These are phyloP conservation scores for Candida suzukii DNA, from an alignment of 805 yeast genomes.

Conservation along the genomic window DNA sequence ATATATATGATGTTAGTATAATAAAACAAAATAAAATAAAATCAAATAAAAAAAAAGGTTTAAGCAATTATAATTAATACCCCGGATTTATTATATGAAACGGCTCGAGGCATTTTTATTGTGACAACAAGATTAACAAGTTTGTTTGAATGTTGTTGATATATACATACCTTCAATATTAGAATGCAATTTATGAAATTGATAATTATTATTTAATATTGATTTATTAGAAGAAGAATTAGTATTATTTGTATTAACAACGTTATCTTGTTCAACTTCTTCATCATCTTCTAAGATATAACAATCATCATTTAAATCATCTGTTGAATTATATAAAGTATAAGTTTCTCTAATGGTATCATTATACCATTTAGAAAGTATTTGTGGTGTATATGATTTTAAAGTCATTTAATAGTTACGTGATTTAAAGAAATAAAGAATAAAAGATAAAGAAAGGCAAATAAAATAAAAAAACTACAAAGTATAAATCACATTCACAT, in stretches of 20 bases:
- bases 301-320: not conserved
- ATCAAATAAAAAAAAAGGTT: not conserved
- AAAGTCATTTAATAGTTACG: not conserved
- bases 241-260: not conserved
- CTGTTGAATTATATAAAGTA: not conserved
- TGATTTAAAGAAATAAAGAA: no score
- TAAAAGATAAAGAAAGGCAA: no score
- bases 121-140: not conserved
- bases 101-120: not conserved
- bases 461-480: no score
- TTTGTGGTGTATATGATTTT: not conserved
- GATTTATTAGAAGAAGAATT: not conserved
- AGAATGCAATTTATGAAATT: not conserved
- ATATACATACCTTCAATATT: not conserved
- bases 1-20: not conserved
- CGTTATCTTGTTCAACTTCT: not conserved
- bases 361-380: not conserved
- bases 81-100: not conserved
- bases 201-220: not conserved
- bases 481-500: no score
- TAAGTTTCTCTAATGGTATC: not conserved
- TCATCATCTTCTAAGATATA: not conserved
- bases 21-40: no score
- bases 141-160: not conserved
- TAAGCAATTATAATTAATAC: not conserved